Conservation (phyloP, 164 flowering plant species). For the Liquidambar formosana region DNA sequence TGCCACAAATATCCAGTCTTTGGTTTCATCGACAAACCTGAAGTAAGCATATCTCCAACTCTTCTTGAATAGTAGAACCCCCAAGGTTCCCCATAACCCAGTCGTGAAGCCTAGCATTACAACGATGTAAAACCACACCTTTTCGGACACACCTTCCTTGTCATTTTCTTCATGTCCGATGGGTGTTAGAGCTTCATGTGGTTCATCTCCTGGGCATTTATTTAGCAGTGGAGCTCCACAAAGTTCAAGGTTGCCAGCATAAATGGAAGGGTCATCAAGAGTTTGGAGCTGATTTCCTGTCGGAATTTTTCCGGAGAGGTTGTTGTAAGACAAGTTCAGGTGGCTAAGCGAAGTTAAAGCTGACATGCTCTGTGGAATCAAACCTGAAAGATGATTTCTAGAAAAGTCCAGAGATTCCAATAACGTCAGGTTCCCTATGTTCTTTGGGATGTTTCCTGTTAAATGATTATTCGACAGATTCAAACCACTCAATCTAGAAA, state of each 20-base stretch:
- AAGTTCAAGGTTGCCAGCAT: constrained; percentile 11
- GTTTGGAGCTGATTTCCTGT: constrained; percentile 10
- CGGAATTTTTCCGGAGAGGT: constrained; percentile 20
- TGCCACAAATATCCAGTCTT: too few relatives aligned
- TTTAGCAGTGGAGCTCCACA: constrained; percentile 12
- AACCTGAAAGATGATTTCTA: constrained; percentile 12
- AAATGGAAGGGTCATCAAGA: constrained; percentile 13
- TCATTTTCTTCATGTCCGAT: background rate
- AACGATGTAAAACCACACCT: background rate
- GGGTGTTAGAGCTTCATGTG: background rate
- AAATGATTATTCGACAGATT: constrained; percentile 1
- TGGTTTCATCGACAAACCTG: too few relatives aligned
- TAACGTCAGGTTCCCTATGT: constrained; percentile 5
- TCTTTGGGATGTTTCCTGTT: background rate
- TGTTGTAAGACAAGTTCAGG: constrained; percentile 20
- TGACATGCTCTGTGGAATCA: constrained; percentile 14
- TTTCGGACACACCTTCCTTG: background rate
- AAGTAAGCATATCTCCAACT: background rate
- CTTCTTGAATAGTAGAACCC: constrained; percentile 8
- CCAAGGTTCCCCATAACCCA: constrained; percentile 17
- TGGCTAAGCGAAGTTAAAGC: constrained; percentile 7
- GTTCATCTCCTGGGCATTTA: too few relatives aligned
- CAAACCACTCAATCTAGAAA: background rate
- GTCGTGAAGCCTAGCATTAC: background rate
- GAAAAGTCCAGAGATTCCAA: constrained; percentile 25